phyloP scores from a whole-genome alignment of 169 alveolate species.

The Eimeria necatrix region DNA sequence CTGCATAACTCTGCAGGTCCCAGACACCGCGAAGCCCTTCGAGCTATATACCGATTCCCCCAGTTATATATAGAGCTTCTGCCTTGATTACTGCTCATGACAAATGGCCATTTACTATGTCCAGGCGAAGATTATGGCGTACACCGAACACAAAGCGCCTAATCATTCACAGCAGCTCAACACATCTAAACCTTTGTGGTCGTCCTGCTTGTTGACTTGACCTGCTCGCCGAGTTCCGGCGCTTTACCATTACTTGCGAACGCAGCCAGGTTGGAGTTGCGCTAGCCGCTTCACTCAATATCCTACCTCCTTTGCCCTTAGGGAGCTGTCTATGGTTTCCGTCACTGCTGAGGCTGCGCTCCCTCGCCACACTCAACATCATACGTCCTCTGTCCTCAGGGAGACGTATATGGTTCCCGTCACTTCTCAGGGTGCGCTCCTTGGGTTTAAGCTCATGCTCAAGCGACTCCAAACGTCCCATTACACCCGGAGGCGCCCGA shows the following conservation, averaged over 20 bases:
- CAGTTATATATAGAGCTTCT: neutral
- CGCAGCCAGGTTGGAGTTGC: neutral
- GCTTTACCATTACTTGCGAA: neutral
- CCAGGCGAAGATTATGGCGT: neutral
- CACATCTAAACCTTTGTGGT: neutral
- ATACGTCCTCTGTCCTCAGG: too few relatives aligned
- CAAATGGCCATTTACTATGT: neutral
- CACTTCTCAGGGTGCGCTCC: too few relatives aligned
- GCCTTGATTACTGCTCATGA: neutral
- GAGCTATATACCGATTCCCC: neutral
- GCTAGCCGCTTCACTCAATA: too few relatives aligned
- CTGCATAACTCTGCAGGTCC: neutral
- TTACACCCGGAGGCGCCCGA: too few relatives aligned
- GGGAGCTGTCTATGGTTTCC: too few relatives aligned
- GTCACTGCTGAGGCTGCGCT: too few relatives aligned
- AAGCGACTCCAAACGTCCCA: too few relatives aligned
- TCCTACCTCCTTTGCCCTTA: too few relatives aligned
- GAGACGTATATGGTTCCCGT: too few relatives aligned
- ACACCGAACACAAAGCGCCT: neutral
- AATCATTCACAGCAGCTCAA: neutral
- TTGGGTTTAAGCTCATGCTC: too few relatives aligned
- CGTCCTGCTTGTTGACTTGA: neutral
- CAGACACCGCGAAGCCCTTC: neutral
- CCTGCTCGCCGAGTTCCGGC: neutral
- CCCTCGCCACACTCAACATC: too few relatives aligned